Percentiles rank a stretch among this genome's conserved stretches.
phyloP scores from a whole-genome alignment of 225 moss, liverwort and hornwort genomes.

The Antitrichia curtipendula region DNA sequence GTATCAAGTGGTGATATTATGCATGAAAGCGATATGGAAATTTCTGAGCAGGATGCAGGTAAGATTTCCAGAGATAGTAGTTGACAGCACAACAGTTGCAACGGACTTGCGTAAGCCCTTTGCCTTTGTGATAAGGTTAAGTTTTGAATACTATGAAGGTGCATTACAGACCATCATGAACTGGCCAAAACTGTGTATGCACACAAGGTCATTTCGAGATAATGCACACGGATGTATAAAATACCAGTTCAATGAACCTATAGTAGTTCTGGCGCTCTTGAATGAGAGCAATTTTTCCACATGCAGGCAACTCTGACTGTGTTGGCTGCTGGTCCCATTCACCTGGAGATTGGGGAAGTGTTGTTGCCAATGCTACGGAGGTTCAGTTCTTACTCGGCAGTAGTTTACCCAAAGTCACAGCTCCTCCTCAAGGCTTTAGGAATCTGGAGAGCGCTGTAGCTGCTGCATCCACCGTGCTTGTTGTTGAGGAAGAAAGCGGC shows the following conservation, averaged over 20 bases:
- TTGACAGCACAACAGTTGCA: slow-evolving; percentile 18
- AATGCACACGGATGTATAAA: slow-evolving; percentile 9
- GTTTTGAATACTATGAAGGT: slow-evolving; percentile 29
- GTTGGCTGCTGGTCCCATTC: slow-evolving; percentile 22
- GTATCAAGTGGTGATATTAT: slow-evolving; percentile 20
- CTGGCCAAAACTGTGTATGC: slow-evolving; percentile 6
- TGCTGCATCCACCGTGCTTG: neutral
- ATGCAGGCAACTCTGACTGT: slow-evolving; percentile 36
- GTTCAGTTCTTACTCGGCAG: slow-evolving; percentile 3
- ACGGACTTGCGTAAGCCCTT: neutral
- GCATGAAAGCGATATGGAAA: slow-evolving; percentile 32
- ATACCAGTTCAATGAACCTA: slow-evolving; percentile 19
- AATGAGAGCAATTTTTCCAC: slow-evolving; percentile 45
- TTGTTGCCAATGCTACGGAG: slow-evolving; percentile 10
- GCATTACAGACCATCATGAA: neutral
- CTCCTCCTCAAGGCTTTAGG: slow-evolving; percentile 4
- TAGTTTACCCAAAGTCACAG: slow-evolving; percentile 7
- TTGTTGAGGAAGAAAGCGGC: neutral
- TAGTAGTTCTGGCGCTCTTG: slow-evolving; percentile 23
- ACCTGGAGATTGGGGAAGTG: slow-evolving; percentile 24
- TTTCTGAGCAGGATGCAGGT: slow-evolving; percentile 44
- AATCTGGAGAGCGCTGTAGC: neutral
- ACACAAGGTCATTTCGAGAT: slow-evolving; percentile 4
- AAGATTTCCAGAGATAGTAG: slow-evolving; percentile 22
- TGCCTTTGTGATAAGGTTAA: slow-evolving; percentile 6